Percentiles rank a stretch among this genome's conserved stretches.
Evolutionary conservation across 2,329 filamentous ascomycete genomes (phyloP).

Genomic region (Parafenestella ontariensis): DNA sequence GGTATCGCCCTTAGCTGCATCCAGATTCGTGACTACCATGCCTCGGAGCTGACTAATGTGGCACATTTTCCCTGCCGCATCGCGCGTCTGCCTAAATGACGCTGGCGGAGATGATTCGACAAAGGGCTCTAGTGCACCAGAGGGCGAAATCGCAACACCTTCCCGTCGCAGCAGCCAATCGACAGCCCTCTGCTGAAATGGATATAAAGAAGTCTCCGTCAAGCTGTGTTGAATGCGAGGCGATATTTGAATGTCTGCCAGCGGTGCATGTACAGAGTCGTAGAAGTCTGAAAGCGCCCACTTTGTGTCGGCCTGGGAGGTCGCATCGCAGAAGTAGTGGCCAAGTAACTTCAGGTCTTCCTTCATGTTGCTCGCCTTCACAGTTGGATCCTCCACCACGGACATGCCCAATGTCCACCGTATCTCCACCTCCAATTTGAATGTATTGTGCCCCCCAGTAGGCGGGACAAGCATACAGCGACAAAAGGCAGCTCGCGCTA

Average conservation of each 20-base stretch:
- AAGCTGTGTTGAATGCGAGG: slow-evolving; percentile 37
- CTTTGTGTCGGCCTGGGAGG: slow-evolving; percentile 19
- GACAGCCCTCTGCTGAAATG: slow-evolving; percentile 74
- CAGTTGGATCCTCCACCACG: slow-evolving; percentile 30
- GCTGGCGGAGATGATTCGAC: slow-evolving; percentile 38
- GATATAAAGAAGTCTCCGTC: slow-evolving; percentile 63
- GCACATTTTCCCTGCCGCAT: slow-evolving; percentile 56
- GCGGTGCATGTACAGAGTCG: slow-evolving; percentile 69
- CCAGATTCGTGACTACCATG: slow-evolving; percentile 60
- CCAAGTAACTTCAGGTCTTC: slow-evolving; percentile 36
- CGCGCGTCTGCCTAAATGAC: slow-evolving; percentile 56
- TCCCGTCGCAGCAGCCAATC: slow-evolving; percentile 75
- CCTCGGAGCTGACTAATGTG: slow-evolving; percentile 71
- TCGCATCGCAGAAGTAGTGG: slow-evolving; percentile 27
- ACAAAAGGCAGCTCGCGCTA: slow-evolving; percentile 33
- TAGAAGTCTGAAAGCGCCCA: slow-evolving; percentile 70
- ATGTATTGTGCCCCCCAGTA: not conserved
- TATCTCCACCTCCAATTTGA: slow-evolving; percentile 34
- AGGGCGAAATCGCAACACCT: slow-evolving; percentile 58
- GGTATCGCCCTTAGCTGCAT: slow-evolving; percentile 50
- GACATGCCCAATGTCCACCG: slow-evolving; percentile 40
- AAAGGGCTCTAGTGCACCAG: slow-evolving; percentile 18
- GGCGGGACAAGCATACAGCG: slow-evolving; percentile 28
- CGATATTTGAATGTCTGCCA: slow-evolving; percentile 48
- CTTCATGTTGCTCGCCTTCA: slow-evolving; percentile 22